Conservation (phyloP, 2,329 filamentous ascomycete species). For the Dothideomycetes sp. region DNA sequence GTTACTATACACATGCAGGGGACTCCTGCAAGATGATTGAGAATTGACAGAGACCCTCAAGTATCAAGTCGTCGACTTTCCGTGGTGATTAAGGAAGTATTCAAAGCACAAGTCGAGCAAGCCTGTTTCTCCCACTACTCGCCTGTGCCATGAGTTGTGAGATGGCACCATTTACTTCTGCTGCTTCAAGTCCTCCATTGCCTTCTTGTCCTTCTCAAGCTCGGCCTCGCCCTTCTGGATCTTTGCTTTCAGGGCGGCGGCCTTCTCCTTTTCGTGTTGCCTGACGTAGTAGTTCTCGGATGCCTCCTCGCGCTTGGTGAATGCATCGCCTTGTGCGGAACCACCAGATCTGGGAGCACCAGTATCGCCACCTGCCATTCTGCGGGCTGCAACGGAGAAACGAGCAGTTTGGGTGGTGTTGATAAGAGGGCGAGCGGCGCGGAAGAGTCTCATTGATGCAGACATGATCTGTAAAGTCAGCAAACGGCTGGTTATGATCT, state of each 20-base stretch:
- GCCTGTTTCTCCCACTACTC: too few species aligned
- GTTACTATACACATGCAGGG: neutral
- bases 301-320: slow-evolving; percentile 84
- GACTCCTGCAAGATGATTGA: neutral
- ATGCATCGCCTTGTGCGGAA: slow-evolving; percentile 59
- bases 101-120: too few species aligned
- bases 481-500: neutral
- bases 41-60: too few species aligned
- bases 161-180: neutral
- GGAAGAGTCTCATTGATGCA: slow-evolving; percentile 20
- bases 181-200: slow-evolving; percentile 10
- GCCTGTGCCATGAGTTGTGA: too few species aligned
- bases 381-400: slow-evolving; percentile 31
- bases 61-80: too few species aligned
- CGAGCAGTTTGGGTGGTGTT: slow-evolving; percentile 21
- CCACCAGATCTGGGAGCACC: slow-evolving; percentile 30
- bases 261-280: slow-evolving; percentile 81
- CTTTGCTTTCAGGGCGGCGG: slow-evolving; percentile 24
- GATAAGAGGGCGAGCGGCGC: slow-evolving; percentile 26
- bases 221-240: slow-evolving; percentile 19
- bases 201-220: slow-evolving; percentile 20
- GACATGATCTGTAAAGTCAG: slow-evolving; percentile 8
- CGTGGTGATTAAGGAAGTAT: too few species aligned
- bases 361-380: slow-evolving; percentile 33
- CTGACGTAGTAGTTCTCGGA: slow-evolving; percentile 76